phyloP scores from a whole-genome alignment of 768 basidiomycete species.

The Collybia mongolica region DNA sequence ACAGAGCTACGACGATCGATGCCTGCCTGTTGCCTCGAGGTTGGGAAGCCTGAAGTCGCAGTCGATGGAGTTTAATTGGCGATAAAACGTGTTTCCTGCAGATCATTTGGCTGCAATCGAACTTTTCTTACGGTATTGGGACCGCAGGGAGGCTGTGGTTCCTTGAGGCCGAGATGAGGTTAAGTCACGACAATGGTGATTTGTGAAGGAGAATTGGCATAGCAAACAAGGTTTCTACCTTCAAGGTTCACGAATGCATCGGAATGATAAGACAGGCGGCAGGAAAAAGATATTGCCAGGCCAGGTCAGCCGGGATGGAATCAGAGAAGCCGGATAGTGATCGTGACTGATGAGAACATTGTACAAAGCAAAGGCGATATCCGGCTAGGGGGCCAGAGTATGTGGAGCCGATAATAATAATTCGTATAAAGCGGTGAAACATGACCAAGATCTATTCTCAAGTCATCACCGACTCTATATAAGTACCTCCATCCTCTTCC shows the following conservation, averaged over 20 bases:
- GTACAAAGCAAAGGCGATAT: constrained; percentile 2
- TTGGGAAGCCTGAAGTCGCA: neutral
- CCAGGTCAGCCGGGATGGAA: neutral
- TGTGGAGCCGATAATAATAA: constrained; percentile 7
- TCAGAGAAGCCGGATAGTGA: neutral
- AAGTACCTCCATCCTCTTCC: neutral
- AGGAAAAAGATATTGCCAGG: constrained; percentile 1
- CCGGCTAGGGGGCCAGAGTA: constrained; percentile 1
- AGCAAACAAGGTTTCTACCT: neutral
- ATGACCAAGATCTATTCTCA: constrained; percentile 2
- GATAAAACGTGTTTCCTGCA: constrained; percentile 5
- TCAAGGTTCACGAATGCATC: constrained; percentile 16
- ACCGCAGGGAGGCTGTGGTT: neutral
- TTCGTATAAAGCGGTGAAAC: constrained; percentile 12
- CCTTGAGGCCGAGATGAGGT: neutral
- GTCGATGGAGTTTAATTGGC: constrained; percentile 7
- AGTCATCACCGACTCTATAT: constrained; percentile 6
- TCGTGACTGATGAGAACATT: neutral
- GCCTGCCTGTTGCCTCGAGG: constrained; percentile 8
- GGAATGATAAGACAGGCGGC: constrained; percentile 8
- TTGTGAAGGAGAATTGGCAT: neutral
- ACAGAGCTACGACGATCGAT: constrained; percentile 2
- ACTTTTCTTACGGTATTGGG: neutral
- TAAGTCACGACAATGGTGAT: neutral
- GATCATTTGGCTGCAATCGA: constrained; percentile 12